phyloP scores from a whole-genome alignment of 768 basidiomycete genomes.

The Tylopilus balloui region DNA sequence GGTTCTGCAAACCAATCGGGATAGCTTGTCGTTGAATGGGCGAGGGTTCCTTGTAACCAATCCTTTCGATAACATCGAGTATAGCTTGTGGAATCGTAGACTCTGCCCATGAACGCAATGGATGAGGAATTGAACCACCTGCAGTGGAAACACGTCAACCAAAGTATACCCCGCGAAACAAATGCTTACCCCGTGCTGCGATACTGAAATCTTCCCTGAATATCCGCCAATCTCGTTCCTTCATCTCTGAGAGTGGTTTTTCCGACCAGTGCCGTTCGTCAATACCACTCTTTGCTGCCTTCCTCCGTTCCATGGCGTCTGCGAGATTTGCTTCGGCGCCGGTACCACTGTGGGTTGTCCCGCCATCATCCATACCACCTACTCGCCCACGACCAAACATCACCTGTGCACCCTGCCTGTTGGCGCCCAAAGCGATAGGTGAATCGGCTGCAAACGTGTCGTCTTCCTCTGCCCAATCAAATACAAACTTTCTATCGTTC shows the following conservation, averaged over 20 bases:
- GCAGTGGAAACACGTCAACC: slow-evolving; percentile 5
- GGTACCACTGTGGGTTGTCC: slow-evolving; percentile 33
- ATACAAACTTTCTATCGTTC: slow-evolving; percentile 97
- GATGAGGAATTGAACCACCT: slow-evolving; percentile 94
- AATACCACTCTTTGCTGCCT: slow-evolving; percentile 72
- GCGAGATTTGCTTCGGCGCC: slow-evolving; percentile 54
- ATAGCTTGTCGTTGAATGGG: slow-evolving; percentile 98
- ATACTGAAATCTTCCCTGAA: slow-evolving; percentile 99
- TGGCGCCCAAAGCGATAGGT: slow-evolving; percentile 63
- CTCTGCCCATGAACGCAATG: slow-evolving; percentile 89
- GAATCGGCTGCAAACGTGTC: slow-evolving; percentile 84
- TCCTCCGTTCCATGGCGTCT: slow-evolving; percentile 78
- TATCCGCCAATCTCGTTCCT: slow-evolving; percentile 98
- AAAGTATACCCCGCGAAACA: background rate
- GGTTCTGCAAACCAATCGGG: slow-evolving; percentile 94
- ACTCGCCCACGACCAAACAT: slow-evolving; percentile 85
- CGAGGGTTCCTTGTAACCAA: slow-evolving; percentile 96
- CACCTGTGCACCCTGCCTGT: slow-evolving; percentile 77
- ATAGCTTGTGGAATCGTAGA: slow-evolving; percentile 76
- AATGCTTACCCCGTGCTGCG: slow-evolving; percentile 69
- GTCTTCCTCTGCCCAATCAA: slow-evolving; percentile 97
- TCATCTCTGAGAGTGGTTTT: slow-evolving; percentile 86
- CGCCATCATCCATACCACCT: slow-evolving; percentile 84
- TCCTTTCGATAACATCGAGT: slow-evolving; percentile 77
- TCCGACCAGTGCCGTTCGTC: slow-evolving; percentile 99